A percentile compares a stretch with the other conserved stretches of the same genome.
phyloP scores from a whole-genome alignment of 2,329 filamentous ascomycete genomes.

The Cladosporium sp. region DNA sequence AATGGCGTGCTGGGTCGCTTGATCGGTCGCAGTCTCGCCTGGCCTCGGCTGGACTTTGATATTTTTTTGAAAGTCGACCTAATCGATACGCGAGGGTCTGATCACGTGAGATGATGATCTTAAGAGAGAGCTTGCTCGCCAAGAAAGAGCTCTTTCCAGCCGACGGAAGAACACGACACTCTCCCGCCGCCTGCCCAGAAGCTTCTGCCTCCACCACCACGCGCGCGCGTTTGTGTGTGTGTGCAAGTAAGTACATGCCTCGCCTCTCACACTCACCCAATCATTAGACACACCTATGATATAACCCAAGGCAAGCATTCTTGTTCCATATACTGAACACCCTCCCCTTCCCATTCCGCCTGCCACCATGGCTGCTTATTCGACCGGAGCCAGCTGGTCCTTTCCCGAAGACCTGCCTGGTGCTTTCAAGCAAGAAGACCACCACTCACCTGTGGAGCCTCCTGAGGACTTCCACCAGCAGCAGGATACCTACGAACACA shows the following conservation, averaged over 20 bases:
- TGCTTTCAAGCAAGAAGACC: slow-evolving; percentile 28
- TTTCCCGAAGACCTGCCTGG: slow-evolving; percentile 49
- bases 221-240: background rate
- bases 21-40: background rate
- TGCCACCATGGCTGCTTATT: slow-evolving; percentile 43
- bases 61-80: slow-evolving; percentile 15
- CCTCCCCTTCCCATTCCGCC: background rate
- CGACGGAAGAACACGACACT: slow-evolving; percentile 8
- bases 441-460: slow-evolving; percentile 20
- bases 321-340: background rate
- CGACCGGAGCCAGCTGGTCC: slow-evolving; percentile 45
- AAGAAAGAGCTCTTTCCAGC: background rate
- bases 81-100: background rate
- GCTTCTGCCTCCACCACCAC: slow-evolving; percentile 6
- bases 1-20: slow-evolving; percentile 13
- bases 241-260: background rate
- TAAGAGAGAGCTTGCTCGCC: background rate
- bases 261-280: background rate
- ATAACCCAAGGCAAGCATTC: slow-evolving; percentile 12
- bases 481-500: slow-evolving; percentile 17
- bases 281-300: slow-evolving; percentile 4
- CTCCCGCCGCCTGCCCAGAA: slow-evolving; percentile 15
- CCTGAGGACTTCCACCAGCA: slow-evolving; percentile 14
- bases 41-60: background rate
- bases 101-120: background rate